These are phyloP conservation scores for Hanseniaspora vineae DNA, from an alignment of 805 yeast species.

Conservation along the genomic window DNA sequence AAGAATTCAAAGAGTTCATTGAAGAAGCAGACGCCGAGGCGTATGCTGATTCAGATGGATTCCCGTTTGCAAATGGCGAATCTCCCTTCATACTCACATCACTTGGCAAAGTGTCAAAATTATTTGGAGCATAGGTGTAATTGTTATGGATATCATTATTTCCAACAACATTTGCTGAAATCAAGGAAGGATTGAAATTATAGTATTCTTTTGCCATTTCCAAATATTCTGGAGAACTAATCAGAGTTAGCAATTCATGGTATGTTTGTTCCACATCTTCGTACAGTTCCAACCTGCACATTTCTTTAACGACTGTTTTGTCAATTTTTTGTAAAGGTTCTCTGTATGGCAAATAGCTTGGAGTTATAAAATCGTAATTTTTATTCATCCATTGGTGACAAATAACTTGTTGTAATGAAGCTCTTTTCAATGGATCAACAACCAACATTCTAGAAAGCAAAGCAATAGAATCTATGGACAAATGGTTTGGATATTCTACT, in stretches of 20 bases:
- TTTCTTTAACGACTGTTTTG: conserved; percentile 52
- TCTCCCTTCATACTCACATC: too few relatives aligned
- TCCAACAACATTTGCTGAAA: conserved; percentile 1
- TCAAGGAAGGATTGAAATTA: conserved; percentile 8
- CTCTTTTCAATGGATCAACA: conserved; percentile 76
- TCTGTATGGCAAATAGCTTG: conserved; percentile 64
- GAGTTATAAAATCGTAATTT: conserved; percentile 67
- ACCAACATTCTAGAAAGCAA: conserved; percentile 80
- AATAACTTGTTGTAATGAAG: conserved; percentile 63
- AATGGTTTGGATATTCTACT: conserved; percentile 78
- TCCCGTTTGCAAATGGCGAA: too few relatives aligned
- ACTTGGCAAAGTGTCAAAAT: too few relatives aligned
- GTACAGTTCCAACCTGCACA: conserved; percentile 71
- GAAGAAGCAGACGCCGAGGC: neutral
- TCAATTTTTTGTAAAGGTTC: conserved; percentile 48
- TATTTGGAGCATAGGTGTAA: too few relatives aligned
- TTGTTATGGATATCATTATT: conserved; percentile 3
- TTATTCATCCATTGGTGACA: conserved; percentile 91
- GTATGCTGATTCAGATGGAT: neutral
- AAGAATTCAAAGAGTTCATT: neutral
- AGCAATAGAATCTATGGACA: conserved; percentile 70
- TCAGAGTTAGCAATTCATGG: conserved; percentile 40
- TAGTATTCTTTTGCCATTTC: conserved; percentile 19
- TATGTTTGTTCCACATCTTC: conserved; percentile 41
- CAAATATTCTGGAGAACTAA: conserved; percentile 51